Evolutionary conservation across 441 rosid genomes (phyloP), one percentile per base, ranked within the genome.

Genomic region (Adansonia rubrostipa): DNA sequence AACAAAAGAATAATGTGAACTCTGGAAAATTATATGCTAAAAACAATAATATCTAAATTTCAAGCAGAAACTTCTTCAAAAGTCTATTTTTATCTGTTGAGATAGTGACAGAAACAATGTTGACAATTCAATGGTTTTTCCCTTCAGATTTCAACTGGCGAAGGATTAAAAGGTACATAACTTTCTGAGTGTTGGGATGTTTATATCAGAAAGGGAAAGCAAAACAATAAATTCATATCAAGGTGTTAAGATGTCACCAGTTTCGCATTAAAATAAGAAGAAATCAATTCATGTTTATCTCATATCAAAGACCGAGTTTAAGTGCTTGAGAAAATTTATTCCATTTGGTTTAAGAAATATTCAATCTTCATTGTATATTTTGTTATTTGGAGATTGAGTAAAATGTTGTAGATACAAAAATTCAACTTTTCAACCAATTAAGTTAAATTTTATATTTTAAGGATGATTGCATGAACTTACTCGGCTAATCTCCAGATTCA

Each of bases 211-310:
- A n/a, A 19, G 17, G 1, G 44, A 51, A 6, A 54, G 36, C 51
- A 73, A 51, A 51, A 71, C 33, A 54, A 72, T 15, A 72, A 72
- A 15, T 71, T 51, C 74, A 50, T 28, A 48, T 33, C 36, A 22
- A n/a, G 28, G 58, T 22, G 74, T 15, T 51, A 8, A 53, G 75
- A 72, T 24, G 28, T 51, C 62, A 15, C 17, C 19, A 6, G 53
- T 67, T 67, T 42, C 48, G 1, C 47, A 54, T 40, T 54, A 24
- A 72, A 40, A n/a, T 28, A 54, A 9, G 22, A 72, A 7, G 22
- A 36, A 72, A 54, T 33, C 6, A 72, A 17, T 54, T 63, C 47
- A 14, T 63, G 33, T 1, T 28, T 62, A 5, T 28, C 13, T 51
- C 56, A 11, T 14, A 51, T 13, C 56, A 42, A 42, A 42, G 8